Conservation (phyloP, 345 rosid species). For the Citrus inodora region DNA sequence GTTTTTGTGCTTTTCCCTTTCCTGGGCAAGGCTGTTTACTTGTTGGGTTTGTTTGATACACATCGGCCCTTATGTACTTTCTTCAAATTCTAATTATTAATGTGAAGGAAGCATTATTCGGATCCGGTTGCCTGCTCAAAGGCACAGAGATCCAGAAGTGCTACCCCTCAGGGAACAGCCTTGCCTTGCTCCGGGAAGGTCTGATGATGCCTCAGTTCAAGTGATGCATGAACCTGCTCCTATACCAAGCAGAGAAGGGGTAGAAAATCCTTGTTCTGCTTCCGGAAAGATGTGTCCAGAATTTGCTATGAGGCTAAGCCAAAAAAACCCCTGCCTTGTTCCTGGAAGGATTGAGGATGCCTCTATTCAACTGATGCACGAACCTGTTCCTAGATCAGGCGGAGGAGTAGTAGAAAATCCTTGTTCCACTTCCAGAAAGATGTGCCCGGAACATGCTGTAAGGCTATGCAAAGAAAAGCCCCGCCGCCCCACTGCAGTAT, state of each 20-base stretch:
- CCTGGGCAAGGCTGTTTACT: slow-evolving; percentile 51
- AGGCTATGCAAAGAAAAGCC: slow-evolving; percentile 21
- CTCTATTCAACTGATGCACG: not conserved
- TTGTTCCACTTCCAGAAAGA: slow-evolving; percentile 23
- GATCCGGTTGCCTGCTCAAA: slow-evolving; percentile 66
- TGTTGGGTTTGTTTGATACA: slow-evolving; percentile 52
- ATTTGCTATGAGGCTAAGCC: slow-evolving; percentile 3
- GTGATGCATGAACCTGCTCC: slow-evolving; percentile 16
- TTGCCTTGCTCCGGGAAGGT: slow-evolving; percentile 30
- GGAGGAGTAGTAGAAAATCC: slow-evolving; percentile 23
- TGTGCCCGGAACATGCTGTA: slow-evolving; percentile 6
- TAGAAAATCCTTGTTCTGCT: slow-evolving; percentile 25
- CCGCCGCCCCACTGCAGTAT: not conserved
- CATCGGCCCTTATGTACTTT: slow-evolving; percentile 39
- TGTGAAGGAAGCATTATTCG: slow-evolving; percentile 70
- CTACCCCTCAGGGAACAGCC: slow-evolving; percentile 41
- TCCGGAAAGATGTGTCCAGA: slow-evolving; percentile 17
- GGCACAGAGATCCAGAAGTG: slow-evolving; percentile 50
- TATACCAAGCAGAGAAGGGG: slow-evolving; percentile 24
- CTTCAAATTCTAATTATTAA: slow-evolving; percentile 46
- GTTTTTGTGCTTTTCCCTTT: slow-evolving; percentile 43
- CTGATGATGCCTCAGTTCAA: not conserved
- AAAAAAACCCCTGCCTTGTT: slow-evolving; percentile 16
- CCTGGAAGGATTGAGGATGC: slow-evolving; percentile 1
- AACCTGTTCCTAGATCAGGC: slow-evolving; percentile 18